phyloP scores from a whole-genome alignment of 2,329 filamentous ascomycete genomes.

The Fusarium pilosicola region DNA sequence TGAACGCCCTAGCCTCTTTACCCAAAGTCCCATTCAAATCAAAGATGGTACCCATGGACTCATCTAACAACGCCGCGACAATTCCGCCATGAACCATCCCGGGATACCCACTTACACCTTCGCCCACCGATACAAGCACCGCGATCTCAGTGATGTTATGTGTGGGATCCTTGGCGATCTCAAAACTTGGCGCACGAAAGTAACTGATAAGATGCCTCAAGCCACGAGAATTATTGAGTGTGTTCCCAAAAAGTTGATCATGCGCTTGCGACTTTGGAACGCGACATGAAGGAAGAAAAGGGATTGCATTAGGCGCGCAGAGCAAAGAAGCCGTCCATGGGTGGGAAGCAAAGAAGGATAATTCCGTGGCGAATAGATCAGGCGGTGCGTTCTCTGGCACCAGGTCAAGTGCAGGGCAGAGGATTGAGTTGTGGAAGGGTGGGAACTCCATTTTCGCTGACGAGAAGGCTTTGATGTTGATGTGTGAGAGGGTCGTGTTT shows the following conservation, averaged over 20 bases:
- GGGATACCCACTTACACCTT: conserved; percentile 48
- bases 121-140: conserved; percentile 48
- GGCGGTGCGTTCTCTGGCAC: conserved; percentile 41
- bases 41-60: conserved; percentile 50
- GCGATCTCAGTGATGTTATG: conserved; percentile 45
- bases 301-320: conserved; percentile 39
- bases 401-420: conserved; percentile 47
- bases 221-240: conserved; percentile 43
- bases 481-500: conserved; percentile 5
- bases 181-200: conserved; percentile 45
- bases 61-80: conserved; percentile 50
- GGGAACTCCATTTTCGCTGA: conserved; percentile 31
- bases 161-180: conserved; percentile 36
- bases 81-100: conserved; percentile 52
- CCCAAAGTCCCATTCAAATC: conserved; percentile 50
- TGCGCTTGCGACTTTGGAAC: conserved; percentile 43
- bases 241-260: conserved; percentile 50
- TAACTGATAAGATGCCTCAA: conserved; percentile 50
- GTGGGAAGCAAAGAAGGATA: conserved; percentile 48
- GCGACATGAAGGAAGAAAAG: conserved; percentile 49
- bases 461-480: conserved; percentile 25
- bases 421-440: conserved; percentile 40
- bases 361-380: conserved; percentile 42
- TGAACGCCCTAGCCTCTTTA: conserved; percentile 45
- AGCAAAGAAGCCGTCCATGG: conserved; percentile 51